Evolutionary conservation across 2,329 filamentous ascomycete species (phyloP).

Genomic region (Metarhizium sp.): DNA sequence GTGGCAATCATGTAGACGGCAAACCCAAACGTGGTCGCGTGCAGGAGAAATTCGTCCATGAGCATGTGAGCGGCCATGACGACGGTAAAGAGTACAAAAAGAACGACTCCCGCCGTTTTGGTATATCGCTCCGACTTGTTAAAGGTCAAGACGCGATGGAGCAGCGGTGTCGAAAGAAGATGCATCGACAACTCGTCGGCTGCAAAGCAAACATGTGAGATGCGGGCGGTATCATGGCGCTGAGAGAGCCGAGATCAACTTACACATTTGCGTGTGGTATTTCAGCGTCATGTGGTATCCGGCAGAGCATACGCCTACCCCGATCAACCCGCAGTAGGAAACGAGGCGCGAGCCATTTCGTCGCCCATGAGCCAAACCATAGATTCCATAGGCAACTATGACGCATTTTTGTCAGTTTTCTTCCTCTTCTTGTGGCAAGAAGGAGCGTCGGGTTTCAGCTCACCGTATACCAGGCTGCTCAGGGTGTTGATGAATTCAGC

Average conservation of each 20-base stretch:
- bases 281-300: constrained; percentile 25
- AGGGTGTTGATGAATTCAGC: constrained; percentile 36
- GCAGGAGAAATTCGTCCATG: constrained; percentile 32
- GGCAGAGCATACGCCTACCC: constrained; percentile 22
- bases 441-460: neutral
- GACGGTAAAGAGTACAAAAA: constrained; percentile 15
- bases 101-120: constrained; percentile 11
- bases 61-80: constrained; percentile 32
- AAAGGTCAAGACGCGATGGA: constrained; percentile 30
- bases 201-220: constrained; percentile 4
- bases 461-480: constrained; percentile 28
- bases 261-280: constrained; percentile 26
- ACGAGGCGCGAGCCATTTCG: constrained; percentile 19
- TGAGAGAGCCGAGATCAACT: constrained; percentile 1
- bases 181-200: constrained; percentile 33
- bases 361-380: constrained; percentile 20
- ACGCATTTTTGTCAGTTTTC: constrained; percentile 2
- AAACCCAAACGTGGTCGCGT: constrained; percentile 25
- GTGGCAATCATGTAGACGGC: constrained; percentile 25
- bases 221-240: neutral
- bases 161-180: constrained; percentile 29
- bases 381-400: constrained; percentile 28
- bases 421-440: neutral
- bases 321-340: constrained; percentile 28
- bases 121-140: constrained; percentile 16